These are phyloP conservation scores for Hyphopichia homilentoma DNA, from an alignment of 805 yeast genomes.

Conservation along the genomic window DNA sequence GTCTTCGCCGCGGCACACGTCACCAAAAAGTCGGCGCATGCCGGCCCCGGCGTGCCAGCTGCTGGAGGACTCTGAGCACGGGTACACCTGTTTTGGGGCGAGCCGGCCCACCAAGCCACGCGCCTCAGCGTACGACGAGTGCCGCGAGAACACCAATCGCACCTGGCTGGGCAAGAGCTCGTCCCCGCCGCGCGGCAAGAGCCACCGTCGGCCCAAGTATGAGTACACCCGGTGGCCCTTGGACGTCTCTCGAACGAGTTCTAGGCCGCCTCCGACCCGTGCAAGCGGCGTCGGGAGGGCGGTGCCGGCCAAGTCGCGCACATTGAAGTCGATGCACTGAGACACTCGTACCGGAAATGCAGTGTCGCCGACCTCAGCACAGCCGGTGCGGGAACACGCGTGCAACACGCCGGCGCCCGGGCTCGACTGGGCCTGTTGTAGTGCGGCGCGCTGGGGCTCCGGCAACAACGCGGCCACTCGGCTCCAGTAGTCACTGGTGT, in stretches of 20 bases:
- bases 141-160: slow-evolving; percentile 41
- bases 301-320: slow-evolving; percentile 27
- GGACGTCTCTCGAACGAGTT: slow-evolving; percentile 12
- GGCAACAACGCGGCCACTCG: slow-evolving; percentile 2
- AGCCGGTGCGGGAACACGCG: too few species aligned
- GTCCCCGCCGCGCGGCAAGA: slow-evolving; percentile 20
- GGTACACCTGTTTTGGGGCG: slow-evolving; percentile 40
- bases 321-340: slow-evolving; percentile 36
- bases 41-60: slow-evolving; percentile 38
- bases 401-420: background rate
- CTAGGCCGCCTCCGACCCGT: slow-evolving; percentile 8
- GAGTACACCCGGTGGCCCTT: slow-evolving; percentile 18
- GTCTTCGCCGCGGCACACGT: slow-evolving; percentile 17
- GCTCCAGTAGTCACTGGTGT: slow-evolving; percentile 3
- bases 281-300: slow-evolving; percentile 23
- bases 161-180: slow-evolving; percentile 33
- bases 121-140: slow-evolving; percentile 44
- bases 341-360: slow-evolving; percentile 22
- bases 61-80: slow-evolving; percentile 31
- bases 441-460: slow-evolving; percentile 10
- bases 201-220: slow-evolving; percentile 24
- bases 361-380: too few species aligned
- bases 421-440: background rate
- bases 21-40: slow-evolving; percentile 40
- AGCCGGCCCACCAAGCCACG: slow-evolving; percentile 30